These are phyloP conservation scores for Blastocystis sp. DNA, from an alignment of 352 stramenopile species.

Conservation along the genomic window DNA sequence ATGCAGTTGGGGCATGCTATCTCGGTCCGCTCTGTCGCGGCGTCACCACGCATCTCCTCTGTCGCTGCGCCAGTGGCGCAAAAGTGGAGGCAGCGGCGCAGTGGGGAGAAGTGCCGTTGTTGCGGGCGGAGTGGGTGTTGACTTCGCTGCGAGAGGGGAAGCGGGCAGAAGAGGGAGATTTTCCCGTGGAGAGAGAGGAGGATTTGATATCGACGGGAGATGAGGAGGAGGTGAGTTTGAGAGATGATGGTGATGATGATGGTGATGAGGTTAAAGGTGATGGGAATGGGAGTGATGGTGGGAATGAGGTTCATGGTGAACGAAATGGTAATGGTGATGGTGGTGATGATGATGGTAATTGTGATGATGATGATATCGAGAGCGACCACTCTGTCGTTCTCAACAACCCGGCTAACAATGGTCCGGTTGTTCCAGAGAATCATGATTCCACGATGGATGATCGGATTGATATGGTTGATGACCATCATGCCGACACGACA, in stretches of 20 bases:
- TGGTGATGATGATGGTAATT: too few relatives aligned
- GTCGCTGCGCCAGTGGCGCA: slow-evolving; percentile 32
- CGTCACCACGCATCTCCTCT: slow-evolving; percentile 48
- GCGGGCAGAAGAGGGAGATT: neutral
- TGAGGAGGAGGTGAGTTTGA: neutral
- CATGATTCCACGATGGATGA: too few relatives aligned
- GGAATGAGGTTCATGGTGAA: too few relatives aligned
- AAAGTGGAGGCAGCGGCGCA: neutral
- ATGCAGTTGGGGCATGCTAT: slow-evolving; percentile 43
- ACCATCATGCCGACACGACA: too few relatives aligned
- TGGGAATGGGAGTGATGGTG: neutral
- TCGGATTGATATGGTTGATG: too few relatives aligned
- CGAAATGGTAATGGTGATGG: too few relatives aligned
- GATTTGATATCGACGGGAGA: slow-evolving; percentile 1
- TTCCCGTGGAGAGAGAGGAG: neutral
- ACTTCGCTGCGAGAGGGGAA: neutral
- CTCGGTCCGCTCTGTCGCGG: slow-evolving; percentile 35
- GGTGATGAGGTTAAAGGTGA: neutral
- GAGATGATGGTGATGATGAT: neutral
- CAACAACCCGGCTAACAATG: too few relatives aligned
- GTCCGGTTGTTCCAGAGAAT: too few relatives aligned
- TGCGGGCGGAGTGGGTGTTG: slow-evolving; percentile 23
- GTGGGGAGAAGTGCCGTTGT: neutral
- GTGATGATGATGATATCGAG: too few relatives aligned
- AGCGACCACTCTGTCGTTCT: too few relatives aligned